These are phyloP conservation scores for Venturiaceae sp. DNA, from an alignment of 2,329 filamentous ascomycete species.

Conservation along the genomic window DNA sequence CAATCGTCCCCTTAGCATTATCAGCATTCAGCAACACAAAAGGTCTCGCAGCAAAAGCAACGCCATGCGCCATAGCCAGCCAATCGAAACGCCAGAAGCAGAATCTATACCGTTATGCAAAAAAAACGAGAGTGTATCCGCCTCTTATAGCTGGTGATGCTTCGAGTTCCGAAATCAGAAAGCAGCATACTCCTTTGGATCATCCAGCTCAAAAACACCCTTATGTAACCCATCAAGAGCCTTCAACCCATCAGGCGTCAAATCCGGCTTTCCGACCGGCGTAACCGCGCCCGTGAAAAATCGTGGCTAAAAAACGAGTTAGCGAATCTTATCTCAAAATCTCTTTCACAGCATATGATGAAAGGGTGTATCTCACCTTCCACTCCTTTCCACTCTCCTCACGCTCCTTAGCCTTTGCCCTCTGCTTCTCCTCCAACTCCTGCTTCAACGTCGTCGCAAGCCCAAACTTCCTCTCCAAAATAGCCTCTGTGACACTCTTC, in stretches of 20 bases:
- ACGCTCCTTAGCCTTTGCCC: slow-evolving; percentile 72
- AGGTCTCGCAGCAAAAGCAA: neutral
- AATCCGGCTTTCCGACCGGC: slow-evolving; percentile 49
- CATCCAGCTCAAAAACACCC: slow-evolving; percentile 39
- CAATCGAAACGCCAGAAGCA: neutral
- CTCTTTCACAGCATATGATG: neutral
- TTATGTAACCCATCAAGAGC: slow-evolving; percentile 46
- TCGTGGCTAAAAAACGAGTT: slow-evolving; percentile 45
- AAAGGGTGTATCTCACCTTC: slow-evolving; percentile 27
- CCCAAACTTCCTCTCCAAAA: slow-evolving; percentile 70
- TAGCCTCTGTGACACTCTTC: slow-evolving; percentile 79
- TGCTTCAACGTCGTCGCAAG: slow-evolving; percentile 81
- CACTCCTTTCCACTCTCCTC: slow-evolving; percentile 61
- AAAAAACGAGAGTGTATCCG: neutral
- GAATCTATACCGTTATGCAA: neutral
- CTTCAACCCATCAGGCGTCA: slow-evolving; percentile 52
- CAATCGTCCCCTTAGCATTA: no score
- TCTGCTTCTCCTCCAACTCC: slow-evolving; percentile 83
- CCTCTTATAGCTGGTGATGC: no score
- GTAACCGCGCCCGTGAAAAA: slow-evolving; percentile 67
- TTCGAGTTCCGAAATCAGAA: no score
- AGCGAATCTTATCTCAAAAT: neutral
- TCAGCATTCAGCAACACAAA: neutral
- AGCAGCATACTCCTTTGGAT: slow-evolving; percentile 31
- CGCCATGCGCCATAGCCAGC: neutral